phyloP scores from a whole-genome alignment of 345 rosid genomes.

The Erysimum cheiranthoides region DNA sequence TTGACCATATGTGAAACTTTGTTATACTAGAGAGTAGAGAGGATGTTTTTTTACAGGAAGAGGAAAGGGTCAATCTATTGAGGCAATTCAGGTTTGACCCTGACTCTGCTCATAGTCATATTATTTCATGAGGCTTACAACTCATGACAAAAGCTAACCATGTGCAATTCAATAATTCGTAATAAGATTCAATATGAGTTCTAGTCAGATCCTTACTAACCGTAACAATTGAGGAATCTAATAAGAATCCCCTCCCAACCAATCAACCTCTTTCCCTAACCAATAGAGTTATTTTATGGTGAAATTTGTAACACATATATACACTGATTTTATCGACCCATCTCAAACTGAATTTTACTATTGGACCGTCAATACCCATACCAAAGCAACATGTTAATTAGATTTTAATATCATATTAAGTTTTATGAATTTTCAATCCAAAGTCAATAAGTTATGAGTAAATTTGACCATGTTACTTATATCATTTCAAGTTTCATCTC shows the following conservation, averaged over 20 bases:
- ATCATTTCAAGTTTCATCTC: no score
- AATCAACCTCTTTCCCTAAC: background rate
- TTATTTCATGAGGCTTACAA: background rate
- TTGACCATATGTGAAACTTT: background rate
- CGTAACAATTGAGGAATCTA: slow-evolving; percentile 27
- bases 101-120: background rate
- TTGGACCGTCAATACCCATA: no score
- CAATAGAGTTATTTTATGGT: background rate
- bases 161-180: background rate
- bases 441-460: no score
- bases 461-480: no score
- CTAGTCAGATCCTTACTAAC: slow-evolving; percentile 14
- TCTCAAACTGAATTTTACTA: background rate
- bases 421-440: background rate
- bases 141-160: slow-evolving; percentile 1
- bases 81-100: slow-evolving; percentile 9
- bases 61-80: background rate
- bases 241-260: background rate
- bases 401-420: background rate
- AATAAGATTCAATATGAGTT: background rate
- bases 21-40: background rate
- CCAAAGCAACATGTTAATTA: no score
- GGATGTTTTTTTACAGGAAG: background rate
- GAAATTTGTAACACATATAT: background rate
- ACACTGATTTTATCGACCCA: background rate